Percentiles rank a stretch among this genome's conserved stretches.
Evolutionary conservation across 345 rosid species (phyloP).

Genomic region (Citrus trifoliata): DNA sequence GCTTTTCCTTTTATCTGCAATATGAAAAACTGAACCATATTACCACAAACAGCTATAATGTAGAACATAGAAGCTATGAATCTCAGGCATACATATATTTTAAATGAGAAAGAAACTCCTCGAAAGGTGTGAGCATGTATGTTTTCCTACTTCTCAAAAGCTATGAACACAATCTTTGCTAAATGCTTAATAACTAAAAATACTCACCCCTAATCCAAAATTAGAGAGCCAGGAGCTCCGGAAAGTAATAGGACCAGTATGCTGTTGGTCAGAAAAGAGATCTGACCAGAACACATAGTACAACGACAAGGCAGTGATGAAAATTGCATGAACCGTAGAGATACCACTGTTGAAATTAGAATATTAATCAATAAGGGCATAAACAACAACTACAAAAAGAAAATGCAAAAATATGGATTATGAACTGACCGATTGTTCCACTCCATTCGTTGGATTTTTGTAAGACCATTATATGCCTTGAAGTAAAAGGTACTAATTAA

Average conservation of each 20-base stretch:
- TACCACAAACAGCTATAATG: neutral
- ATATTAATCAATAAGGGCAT: constrained; percentile 6
- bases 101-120: neutral
- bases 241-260: constrained; percentile 44
- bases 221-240: constrained; percentile 65
- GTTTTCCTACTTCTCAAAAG: neutral
- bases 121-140: neutral
- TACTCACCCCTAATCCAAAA: constrained; percentile 71
- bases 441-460: constrained; percentile 60
- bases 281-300: constrained; percentile 78
- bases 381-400: constrained; percentile 3
- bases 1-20: neutral
- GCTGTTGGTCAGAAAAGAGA: constrained; percentile 52
- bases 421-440: constrained; percentile 80
- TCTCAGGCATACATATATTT: neutral
- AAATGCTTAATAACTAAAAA: neutral
- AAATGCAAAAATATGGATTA: neutral
- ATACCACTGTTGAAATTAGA: constrained; percentile 53
- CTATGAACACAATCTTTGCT: neutral
- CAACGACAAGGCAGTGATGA: constrained; percentile 54
- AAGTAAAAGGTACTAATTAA: constrained; percentile 54
- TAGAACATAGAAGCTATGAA: neutral
- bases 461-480: constrained; percentile 55
- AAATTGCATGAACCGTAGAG: constrained; percentile 74
- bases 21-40: neutral